A percentile compares a stretch with the other conserved stretches of the same genome.
Conservation (phyloP, 169 alveolate species). For the Sarcocystis neurona region DNA sequence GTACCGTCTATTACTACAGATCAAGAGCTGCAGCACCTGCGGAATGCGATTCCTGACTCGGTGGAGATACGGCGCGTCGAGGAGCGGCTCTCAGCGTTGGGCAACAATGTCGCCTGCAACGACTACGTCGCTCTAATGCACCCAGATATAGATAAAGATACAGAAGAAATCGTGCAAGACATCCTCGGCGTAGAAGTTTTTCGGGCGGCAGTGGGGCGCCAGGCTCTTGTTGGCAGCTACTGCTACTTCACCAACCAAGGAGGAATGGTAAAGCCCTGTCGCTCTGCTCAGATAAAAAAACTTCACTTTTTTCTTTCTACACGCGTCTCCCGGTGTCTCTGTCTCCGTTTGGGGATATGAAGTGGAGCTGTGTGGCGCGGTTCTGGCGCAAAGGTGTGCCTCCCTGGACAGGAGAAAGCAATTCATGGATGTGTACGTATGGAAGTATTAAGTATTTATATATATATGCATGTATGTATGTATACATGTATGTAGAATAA, state of each 20-base stretch:
- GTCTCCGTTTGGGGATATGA: no score
- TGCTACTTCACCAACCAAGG: conserved; percentile 95
- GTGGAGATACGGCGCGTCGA: conserved; percentile 93
- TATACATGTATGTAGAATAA: no score
- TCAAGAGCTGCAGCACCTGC: conserved; percentile 93
- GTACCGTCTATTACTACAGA: conserved; percentile 98
- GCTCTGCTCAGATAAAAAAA: no score
- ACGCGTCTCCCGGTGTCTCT: no score
- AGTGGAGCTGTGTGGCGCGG: no score
- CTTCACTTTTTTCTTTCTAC: no score
- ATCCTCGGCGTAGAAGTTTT: conserved; percentile 97
- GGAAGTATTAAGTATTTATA: no score
- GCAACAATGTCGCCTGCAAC: conserved; percentile 97
- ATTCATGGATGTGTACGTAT: no score
- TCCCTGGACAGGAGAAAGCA: no score
- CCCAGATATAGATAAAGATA: conserved; percentile 97
- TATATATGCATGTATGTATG: no score
- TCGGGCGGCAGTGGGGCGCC: conserved; percentile 98
- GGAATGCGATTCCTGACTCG: conserved; percentile 96
- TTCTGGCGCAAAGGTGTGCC: no score
- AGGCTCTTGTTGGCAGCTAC: conserved; percentile 98
- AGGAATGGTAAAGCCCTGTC: conserved; percentile 93
- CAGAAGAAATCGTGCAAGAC: conserved; percentile 98
- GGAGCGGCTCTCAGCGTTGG: conserved; percentile 97
- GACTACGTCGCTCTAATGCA: conserved; percentile 98